Conservation (phyloP, 495 filamentous ascomycete species). For the Pseudomonodictys pantanalensis region DNA sequence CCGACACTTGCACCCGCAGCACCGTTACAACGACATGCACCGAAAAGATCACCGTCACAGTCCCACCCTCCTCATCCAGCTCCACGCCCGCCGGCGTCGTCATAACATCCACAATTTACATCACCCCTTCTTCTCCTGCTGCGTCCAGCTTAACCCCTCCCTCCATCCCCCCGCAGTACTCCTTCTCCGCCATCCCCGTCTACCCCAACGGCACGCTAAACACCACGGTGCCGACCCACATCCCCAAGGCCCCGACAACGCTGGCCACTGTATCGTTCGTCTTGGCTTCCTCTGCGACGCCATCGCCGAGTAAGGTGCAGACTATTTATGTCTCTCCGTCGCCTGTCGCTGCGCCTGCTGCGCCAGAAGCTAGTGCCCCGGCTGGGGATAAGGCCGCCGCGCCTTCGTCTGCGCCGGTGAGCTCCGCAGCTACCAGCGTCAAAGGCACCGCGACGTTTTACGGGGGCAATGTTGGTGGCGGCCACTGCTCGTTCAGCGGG, state of each 20-base stretch:
- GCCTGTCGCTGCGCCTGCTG: neutral
- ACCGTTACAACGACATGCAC: constrained; percentile 20
- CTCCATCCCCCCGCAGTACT: too few relatives aligned
- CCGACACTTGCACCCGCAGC: neutral
- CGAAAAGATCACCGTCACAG: constrained; percentile 8
- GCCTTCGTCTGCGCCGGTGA: constrained; percentile 4
- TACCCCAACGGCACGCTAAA: too few relatives aligned
- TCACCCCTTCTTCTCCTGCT: too few relatives aligned
- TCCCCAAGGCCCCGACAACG: neutral
- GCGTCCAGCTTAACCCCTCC: too few relatives aligned
- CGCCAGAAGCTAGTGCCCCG: neutral
- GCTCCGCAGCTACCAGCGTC: neutral
- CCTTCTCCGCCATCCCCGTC: too few relatives aligned
- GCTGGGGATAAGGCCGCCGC: neutral
- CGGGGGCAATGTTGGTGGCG: constrained; percentile 56
- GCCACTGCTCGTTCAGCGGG: constrained; percentile 56
- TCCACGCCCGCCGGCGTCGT: neutral
- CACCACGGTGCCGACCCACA: too few relatives aligned
- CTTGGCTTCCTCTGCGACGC: constrained; percentile 5
- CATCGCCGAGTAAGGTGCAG: neutral
- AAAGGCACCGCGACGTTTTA: constrained; percentile 44
- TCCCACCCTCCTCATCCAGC: neutral
- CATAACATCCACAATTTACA: constrained; percentile 7
- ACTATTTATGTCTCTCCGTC: neutral
- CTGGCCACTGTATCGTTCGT: constrained; percentile 1